Evolutionary conservation across 805 yeast species (phyloP).

Genomic region (Candida nanaspora): DNA sequence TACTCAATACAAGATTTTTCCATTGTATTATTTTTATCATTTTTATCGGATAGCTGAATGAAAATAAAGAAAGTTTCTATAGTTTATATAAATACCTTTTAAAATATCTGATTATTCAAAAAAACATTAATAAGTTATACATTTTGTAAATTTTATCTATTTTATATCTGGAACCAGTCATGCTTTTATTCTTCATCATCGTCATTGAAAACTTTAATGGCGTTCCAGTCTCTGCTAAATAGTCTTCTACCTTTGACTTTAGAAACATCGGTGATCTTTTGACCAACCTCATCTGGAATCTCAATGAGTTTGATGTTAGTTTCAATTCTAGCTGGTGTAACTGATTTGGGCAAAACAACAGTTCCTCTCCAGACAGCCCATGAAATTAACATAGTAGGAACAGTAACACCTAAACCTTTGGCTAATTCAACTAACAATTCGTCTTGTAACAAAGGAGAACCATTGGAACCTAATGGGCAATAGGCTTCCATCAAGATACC

Average conservation of each 20-base stretch:
- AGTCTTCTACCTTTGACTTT: constrained; percentile 7
- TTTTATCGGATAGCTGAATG: no score
- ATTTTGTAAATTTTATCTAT: no score
- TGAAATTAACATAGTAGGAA: constrained; percentile 47
- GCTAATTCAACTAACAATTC: constrained; percentile 37
- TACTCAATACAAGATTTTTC: no score
- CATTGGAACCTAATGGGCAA: constrained; percentile 65
- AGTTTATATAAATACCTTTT: no score
- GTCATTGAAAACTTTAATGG: constrained; percentile 16
- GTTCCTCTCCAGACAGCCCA: constrained; percentile 55
- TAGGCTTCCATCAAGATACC: constrained; percentile 64
- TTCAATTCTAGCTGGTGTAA: constrained; percentile 35
- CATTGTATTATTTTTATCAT: no score
- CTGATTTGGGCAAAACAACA: constrained; percentile 46
- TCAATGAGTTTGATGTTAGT: constrained; percentile 30
- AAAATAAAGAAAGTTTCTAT: no score
- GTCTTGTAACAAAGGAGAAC: constrained; percentile 44
- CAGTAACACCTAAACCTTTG: constrained; percentile 30
- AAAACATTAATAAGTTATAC: background rate
- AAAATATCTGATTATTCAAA: no score
- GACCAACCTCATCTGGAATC: constrained; percentile 28
- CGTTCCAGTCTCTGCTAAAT: constrained; percentile 13
- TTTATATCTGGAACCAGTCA: no score
- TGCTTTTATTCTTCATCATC: constrained; percentile 2
- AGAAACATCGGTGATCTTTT: constrained; percentile 3